Evolutionary conservation across 352 stramenopile genomes (phyloP).

Genomic region (Pythium vanterpoolii): DNA sequence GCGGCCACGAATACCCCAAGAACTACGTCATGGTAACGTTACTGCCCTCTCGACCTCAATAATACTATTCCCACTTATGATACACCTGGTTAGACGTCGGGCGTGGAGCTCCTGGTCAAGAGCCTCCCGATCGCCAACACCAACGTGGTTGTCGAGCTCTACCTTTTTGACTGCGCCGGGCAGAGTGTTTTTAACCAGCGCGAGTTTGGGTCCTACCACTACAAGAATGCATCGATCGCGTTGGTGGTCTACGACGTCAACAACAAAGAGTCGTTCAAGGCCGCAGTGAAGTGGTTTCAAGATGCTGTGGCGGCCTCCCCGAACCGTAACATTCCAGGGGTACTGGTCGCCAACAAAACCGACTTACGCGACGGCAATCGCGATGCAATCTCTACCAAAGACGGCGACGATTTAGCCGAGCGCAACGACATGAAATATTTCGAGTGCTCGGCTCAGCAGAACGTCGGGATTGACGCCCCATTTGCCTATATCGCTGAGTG

Average conservation of each 20-base stretch:
- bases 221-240: conserved; percentile 74
- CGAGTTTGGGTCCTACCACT: conserved; percentile 83
- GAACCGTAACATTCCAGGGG: conserved; percentile 73
- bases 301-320: conserved; percentile 66
- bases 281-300: conserved; percentile 79
- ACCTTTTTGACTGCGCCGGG: conserved; percentile 91
- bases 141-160: conserved; percentile 92
- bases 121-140: conserved; percentile 86
- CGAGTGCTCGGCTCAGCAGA: conserved; percentile 77
- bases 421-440: conserved; percentile 83
- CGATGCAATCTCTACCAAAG: conserved; percentile 64
- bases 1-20: conserved; percentile 90
- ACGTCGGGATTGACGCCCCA: conserved; percentile 64
- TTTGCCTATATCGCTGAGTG: conserved; percentile 80
- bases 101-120: conserved; percentile 90
- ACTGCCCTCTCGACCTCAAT: no score
- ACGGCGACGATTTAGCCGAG: conserved; percentile 66
- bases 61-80: neutral
- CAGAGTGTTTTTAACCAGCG: conserved; percentile 95
- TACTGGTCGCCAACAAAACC: conserved; percentile 77
- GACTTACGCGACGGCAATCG: conserved; percentile 77
- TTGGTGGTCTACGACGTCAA: conserved; percentile 84
- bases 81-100: conserved; percentile 58
- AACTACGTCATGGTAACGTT: conserved; percentile 96
- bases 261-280: conserved; percentile 87